Percentiles rank a stretch among this genome's conserved stretches.
Conservation (phyloP, 1,139 yeast genomes). For the Diutina pseudorugosa region DNA sequence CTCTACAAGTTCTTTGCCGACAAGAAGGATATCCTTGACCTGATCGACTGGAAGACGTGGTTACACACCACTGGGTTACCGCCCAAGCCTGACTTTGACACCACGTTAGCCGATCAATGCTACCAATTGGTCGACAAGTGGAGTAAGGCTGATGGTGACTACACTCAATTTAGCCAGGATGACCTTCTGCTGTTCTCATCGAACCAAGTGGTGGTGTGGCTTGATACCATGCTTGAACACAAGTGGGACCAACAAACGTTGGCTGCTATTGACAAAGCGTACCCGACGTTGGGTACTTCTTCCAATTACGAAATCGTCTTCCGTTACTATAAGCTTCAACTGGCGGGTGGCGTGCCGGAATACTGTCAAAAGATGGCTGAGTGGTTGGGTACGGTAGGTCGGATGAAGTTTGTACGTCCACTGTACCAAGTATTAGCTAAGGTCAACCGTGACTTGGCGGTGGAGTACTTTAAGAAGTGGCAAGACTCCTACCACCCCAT, state of each 20-base stretch:
- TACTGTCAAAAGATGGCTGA: conserved; percentile 7
- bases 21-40: conserved; percentile 12
- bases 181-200: background rate
- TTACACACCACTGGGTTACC: conserved; percentile 20
- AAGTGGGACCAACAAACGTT: background rate
- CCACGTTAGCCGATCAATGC: conserved; percentile 21
- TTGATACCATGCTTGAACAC: background rate
- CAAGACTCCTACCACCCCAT: background rate
- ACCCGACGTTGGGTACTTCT: background rate
- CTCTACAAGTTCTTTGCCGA: conserved; percentile 18
- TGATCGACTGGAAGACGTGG: conserved; percentile 19
- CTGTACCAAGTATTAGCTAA: conserved; percentile 4
- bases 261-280: background rate
- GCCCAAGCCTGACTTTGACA: conserved; percentile 19
- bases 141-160: conserved; percentile 9
- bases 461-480: background rate
- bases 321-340: background rate
- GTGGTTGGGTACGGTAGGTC: background rate
- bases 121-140: conserved; percentile 17
- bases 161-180: conserved; percentile 2
- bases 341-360: background rate
- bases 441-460: background rate
- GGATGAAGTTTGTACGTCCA: conserved; percentile 1
- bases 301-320: background rate
- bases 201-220: background rate